Conservation (phyloP, 2,329 filamentous ascomycete species). For the Colletotrichum chlorophyti region DNA sequence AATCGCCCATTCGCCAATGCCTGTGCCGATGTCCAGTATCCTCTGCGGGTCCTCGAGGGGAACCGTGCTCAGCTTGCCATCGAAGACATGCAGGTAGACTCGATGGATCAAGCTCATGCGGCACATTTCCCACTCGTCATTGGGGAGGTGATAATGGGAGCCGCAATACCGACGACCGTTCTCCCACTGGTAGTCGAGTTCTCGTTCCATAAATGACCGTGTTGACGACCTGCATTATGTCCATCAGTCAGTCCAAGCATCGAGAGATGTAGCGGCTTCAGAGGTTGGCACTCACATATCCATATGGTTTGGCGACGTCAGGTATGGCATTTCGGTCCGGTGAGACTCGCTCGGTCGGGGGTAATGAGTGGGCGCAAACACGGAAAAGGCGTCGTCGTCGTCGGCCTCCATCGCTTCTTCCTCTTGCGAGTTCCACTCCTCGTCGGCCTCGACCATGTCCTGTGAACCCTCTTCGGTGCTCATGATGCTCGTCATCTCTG, state of each 20-base stretch:
- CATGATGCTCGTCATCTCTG: slow-evolving; percentile 46
- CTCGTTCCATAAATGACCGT: slow-evolving; percentile 55
- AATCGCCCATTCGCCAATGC: slow-evolving; percentile 59
- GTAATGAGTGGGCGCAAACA: slow-evolving; percentile 50
- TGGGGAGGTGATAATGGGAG: slow-evolving; percentile 67
- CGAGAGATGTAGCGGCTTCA: no score
- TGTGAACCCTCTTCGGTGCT: slow-evolving; percentile 40
- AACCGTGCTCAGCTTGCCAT: slow-evolving; percentile 51
- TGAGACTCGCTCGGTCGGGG: slow-evolving; percentile 43
- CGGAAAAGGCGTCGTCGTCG: slow-evolving; percentile 50
- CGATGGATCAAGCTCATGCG: slow-evolving; percentile 68
- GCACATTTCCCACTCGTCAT: slow-evolving; percentile 70
- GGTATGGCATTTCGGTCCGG: slow-evolving; percentile 42
- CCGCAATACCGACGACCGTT: slow-evolving; percentile 69
- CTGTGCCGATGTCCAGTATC: slow-evolving; percentile 65
- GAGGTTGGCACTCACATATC: slow-evolving; percentile 46
- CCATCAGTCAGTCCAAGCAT: slow-evolving; percentile 24
- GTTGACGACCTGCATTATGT: slow-evolving; percentile 47
- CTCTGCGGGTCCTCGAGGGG: slow-evolving; percentile 46
- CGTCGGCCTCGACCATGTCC: slow-evolving; percentile 32
- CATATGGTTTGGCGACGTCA: slow-evolving; percentile 37
- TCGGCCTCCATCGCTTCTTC: slow-evolving; percentile 33
- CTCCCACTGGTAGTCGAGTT: slow-evolving; percentile 64
- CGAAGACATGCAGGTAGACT: slow-evolving; percentile 62
- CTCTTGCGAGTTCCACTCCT: slow-evolving; percentile 24